Evolutionary conservation across 192 early-diverging fungal species (phyloP), one percentile per base, ranked within the genome.

Genomic region (Coemansia sp.): DNA sequence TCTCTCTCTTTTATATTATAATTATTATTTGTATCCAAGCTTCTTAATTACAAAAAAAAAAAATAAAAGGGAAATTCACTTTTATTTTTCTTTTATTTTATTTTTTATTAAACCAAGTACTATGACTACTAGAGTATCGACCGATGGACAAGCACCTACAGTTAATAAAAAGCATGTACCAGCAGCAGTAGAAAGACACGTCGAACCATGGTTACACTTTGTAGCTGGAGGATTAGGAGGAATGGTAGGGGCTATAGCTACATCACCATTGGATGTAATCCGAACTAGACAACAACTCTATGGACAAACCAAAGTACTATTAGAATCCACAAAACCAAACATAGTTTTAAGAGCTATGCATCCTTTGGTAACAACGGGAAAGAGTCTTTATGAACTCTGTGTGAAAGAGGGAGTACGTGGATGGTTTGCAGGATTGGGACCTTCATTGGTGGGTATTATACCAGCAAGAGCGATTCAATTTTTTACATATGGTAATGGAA

Each of bases 401-500:
- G 64, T 70, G 37, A 62, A 72, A 17, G 94, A 97, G 55, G 96
- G 96, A 9, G 66, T 86, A 8, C 65, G 80, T 0, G 96, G 89
- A 13, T 80, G 92, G 50, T 98, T 91, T 80, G 92, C 93, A 47
- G 96, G 96, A n/a, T 56, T 98, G 26, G 91, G 93, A 1, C 94
- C 96, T 3, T 92, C 95, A 39, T 53, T 98, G 19, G 78, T 91
- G 13, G 96, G 94, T 19, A 90, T 98, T 8, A 84, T 98, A 20
- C 96, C 96, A n/a, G 87, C 94, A 47, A 82, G 93, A 59, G 82
- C 93, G 9, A 97, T 95, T 49, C 90, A 95, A 70, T 99, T 99
- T 63, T 88, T 85, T 40, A 80, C 87, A 2, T 99, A 99, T 55
- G 91, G 87, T 17, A 88, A 93, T 45, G 88, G 87, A 17, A 99